Evolutionary conservation across 1,284 basidiomycete species (phyloP), one percentile per base, ranked within the genome.

Genomic region (Mycena sp.): DNA sequence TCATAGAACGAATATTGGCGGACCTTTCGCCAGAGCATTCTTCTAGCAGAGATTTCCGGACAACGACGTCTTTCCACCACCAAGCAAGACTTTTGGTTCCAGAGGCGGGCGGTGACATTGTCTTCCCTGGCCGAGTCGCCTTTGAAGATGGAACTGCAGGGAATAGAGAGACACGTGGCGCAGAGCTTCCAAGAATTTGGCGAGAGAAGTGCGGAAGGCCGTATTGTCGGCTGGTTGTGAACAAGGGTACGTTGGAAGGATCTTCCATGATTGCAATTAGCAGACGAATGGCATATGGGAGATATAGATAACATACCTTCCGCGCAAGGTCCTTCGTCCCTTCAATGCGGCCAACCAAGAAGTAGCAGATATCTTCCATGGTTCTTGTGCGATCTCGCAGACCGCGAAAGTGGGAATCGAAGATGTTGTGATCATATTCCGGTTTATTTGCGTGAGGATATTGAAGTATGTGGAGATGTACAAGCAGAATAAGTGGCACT

Each of bases 21-120:
- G n/a, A 85, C 85, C 80, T 79, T 52, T 83, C 83, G n/a, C 85
- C 84, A 32, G 73, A 69, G 68, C 83, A 86, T 67, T 86, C 84
- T 63, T 86, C 84, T 30, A 86, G 69, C 40, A 85, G 65, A n/a
- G n/a, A 84, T 67, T 82, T 85, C 40, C 84, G 77, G 9, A 84
- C 81, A 16, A 84, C 74, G 2, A 85, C 78, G 58, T 84, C 80
- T 67, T 78, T 81, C 84, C 84, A 85, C 83, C 83, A 85, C 76
- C 74, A 80, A 5, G 76, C 76, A 19, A 58, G 32, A 21, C 65
- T 66, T 23, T 35, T 14, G 32, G 7, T 7, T 35, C 9, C 32
- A 35, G 40, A 32, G 32, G 32, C 32, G 9, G 9, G 32, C 9
- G 32, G 32, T 35, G 30, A 58, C 62, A 14, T 54, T 50, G 50